These are phyloP conservation scores for Colletotrichum aenigma DNA, from an alignment of 2,329 filamentous ascomycete species.

Conservation along the genomic window DNA sequence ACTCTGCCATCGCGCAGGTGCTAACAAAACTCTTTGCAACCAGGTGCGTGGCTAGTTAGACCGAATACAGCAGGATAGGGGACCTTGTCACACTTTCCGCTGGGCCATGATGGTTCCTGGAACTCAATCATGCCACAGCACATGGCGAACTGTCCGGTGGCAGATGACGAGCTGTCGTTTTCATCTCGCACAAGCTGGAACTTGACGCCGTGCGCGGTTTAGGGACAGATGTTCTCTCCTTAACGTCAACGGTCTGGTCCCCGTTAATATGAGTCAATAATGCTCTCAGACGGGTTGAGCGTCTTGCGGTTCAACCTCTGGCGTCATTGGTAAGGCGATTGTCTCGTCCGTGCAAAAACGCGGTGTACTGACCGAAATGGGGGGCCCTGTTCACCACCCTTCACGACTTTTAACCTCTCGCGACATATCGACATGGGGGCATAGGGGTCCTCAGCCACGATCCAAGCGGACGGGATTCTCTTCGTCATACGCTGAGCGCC, in stretches of 20 bases:
- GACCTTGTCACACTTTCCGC: neutral
- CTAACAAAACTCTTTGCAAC: neutral
- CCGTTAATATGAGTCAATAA: neutral
- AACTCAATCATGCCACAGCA: neutral
- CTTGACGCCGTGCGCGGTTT: neutral
- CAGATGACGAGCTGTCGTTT: constrained; percentile 3
- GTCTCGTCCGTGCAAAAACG: neutral
- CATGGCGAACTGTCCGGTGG: neutral
- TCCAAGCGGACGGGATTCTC: constrained; percentile 4
- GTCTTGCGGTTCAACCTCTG: neutral
- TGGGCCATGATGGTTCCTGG: constrained; percentile 4
- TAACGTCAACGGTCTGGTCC: neutral
- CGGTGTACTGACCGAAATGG: neutral
- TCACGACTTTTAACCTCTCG: neutral
- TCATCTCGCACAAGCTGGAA: constrained; percentile 9
- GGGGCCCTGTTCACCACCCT: neutral
- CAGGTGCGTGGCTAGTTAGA: neutral
- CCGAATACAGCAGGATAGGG: neutral
- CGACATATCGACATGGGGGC: constrained; percentile 2
- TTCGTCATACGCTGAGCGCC: neutral
- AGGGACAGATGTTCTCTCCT: neutral
- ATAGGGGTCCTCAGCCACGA: constrained; percentile 17
- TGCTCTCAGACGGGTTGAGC: neutral
- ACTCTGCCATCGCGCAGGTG: neutral
- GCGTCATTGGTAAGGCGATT: constrained; percentile 2